A percentile compares a stretch with the other conserved stretches of the same genome.
These are phyloP conservation scores for Emergomyces orientalis DNA, from an alignment of 2,329 filamentous ascomycete species.

Conservation along the genomic window DNA sequence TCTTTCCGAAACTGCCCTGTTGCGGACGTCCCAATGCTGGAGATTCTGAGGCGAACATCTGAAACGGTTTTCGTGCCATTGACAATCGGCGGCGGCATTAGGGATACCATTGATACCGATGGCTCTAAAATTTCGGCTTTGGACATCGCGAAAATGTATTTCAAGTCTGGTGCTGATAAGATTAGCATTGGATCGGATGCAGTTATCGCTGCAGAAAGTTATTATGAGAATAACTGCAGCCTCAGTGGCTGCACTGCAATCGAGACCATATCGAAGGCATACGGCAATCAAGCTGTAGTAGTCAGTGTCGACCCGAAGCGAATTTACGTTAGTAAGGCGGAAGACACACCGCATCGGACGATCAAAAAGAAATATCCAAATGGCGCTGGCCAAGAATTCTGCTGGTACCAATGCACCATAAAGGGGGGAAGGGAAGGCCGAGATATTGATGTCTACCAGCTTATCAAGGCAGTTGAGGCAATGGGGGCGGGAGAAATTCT, in stretches of 20 bases:
- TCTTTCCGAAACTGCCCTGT: slow-evolving; percentile 93
- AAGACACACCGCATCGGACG: slow-evolving; percentile 64
- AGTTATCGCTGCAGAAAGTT: slow-evolving; percentile 84
- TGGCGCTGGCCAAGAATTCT: slow-evolving; percentile 66
- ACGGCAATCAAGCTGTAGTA: slow-evolving; percentile 94
- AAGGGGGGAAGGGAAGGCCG: slow-evolving; percentile 91
- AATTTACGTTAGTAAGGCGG: slow-evolving; percentile 65
- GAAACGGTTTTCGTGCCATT: slow-evolving; percentile 91
- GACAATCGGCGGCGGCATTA: slow-evolving; percentile 90
- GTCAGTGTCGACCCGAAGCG: slow-evolving; percentile 90
- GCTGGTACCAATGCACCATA: slow-evolving; percentile 97
- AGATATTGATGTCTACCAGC: slow-evolving; percentile 83
- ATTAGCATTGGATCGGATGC: slow-evolving; percentile 95
- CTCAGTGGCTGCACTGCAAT: slow-evolving; percentile 80
- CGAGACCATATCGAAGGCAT: slow-evolving; percentile 86
- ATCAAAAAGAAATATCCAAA: slow-evolving; percentile 62
- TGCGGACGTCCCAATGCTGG: slow-evolving; percentile 89
- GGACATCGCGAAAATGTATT: slow-evolving; percentile 93
- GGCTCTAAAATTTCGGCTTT: slow-evolving; percentile 79
- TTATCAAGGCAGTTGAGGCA: slow-evolving; percentile 80
- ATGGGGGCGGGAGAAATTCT: slow-evolving; percentile 94
- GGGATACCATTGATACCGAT: slow-evolving; percentile 83
- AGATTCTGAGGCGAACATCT: slow-evolving; percentile 76
- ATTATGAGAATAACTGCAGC: slow-evolving; percentile 60
- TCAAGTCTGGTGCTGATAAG: slow-evolving; percentile 94